Evolutionary conservation across 441 rosid species (phyloP).

Genomic region (Erodium trifolium): DNA sequence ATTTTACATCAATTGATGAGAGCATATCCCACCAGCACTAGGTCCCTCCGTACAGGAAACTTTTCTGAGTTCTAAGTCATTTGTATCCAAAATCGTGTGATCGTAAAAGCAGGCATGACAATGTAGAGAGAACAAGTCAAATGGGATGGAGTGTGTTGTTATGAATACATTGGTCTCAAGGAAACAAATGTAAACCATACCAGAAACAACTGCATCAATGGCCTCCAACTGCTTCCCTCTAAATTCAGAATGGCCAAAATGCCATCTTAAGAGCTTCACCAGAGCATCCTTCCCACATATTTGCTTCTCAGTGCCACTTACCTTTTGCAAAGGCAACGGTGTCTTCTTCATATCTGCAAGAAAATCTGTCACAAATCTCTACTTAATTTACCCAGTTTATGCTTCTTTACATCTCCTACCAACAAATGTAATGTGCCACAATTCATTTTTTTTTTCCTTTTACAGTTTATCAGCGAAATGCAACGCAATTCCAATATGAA

Average conservation of each 20-base stretch:
- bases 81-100: neutral
- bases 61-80: neutral
- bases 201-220: conserved; percentile 75
- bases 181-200: conserved; percentile 23
- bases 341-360: conserved; percentile 51
- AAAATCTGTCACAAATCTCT: conserved; percentile 6
- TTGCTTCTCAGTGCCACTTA: conserved; percentile 31
- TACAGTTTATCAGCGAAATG: neutral
- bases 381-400: neutral
- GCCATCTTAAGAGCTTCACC: conserved; percentile 87
- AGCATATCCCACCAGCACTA: neutral
- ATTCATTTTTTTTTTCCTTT: neutral
- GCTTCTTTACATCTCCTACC: neutral
- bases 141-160: neutral
- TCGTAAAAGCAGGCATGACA: neutral
- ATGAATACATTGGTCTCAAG: neutral
- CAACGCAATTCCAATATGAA: neutral
- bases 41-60: too few species aligned
- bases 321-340: conserved; percentile 50
- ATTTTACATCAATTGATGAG: neutral
- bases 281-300: conserved; percentile 48
- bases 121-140: neutral
- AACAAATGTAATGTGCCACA: neutral
- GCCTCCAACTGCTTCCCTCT: conserved; percentile 86
- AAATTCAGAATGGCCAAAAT: conserved; percentile 77